These are phyloP conservation scores for Xylariales sp. DNA, from an alignment of 2,329 filamentous ascomycete species.

Conservation along the genomic window DNA sequence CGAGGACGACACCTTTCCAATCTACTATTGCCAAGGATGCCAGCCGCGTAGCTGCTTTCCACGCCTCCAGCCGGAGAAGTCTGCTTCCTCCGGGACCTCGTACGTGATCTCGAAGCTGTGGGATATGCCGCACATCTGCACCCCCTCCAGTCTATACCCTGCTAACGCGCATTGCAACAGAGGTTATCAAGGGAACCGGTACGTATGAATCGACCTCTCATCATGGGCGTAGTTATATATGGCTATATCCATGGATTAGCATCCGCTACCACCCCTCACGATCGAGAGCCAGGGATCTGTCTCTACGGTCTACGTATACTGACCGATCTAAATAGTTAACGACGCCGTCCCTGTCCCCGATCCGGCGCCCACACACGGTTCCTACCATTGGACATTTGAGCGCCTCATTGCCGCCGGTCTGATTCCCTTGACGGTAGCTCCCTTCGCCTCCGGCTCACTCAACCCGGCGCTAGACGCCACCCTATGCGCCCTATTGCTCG, in stretches of 20 bases:
- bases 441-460: slow-evolving; percentile 90
- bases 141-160: slow-evolving; percentile 18
- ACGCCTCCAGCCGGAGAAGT: slow-evolving; percentile 79
- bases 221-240: neutral
- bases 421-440: slow-evolving; percentile 86
- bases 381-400: slow-evolving; percentile 99
- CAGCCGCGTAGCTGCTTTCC: slow-evolving; percentile 81
- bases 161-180: slow-evolving; percentile 64
- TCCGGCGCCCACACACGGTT: slow-evolving; percentile 82
- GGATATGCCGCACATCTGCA: slow-evolving; percentile 18
- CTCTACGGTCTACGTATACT: neutral
- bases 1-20: slow-evolving; percentile 48
- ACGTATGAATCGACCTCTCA: slow-evolving; percentile 47
- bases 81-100: slow-evolving; percentile 88
- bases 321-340: slow-evolving; percentile 72
- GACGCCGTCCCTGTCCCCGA: slow-evolving; percentile 82
- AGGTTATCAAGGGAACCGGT: slow-evolving; percentile 81
- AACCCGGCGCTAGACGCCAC: slow-evolving; percentile 90
- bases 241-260: neutral
- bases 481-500: slow-evolving; percentile 82
- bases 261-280: neutral
- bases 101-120: slow-evolving; percentile 59
- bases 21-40: slow-evolving; percentile 51
- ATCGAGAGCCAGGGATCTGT: neutral
- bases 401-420: slow-evolving; percentile 83